Conservation (phyloP, 1,284 basidiomycete genomes). For the Leccinum fallax region DNA sequence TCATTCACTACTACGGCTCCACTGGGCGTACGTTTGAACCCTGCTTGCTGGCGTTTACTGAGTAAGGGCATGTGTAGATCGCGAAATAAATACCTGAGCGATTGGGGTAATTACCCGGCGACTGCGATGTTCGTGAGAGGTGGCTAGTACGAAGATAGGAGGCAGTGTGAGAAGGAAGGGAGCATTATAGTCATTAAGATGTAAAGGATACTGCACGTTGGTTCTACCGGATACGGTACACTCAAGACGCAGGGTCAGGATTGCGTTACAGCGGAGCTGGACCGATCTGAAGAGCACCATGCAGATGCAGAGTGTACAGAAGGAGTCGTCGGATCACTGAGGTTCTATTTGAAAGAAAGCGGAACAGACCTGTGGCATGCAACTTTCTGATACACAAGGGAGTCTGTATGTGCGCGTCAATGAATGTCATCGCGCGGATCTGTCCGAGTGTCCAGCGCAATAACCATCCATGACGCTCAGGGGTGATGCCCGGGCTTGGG, state of each 20-base stretch:
- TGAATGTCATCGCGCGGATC: conserved; percentile 29
- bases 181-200: conserved; percentile 15
- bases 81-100: conserved; percentile 41
- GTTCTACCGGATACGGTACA: conserved; percentile 32
- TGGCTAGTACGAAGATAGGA: conserved; percentile 48
- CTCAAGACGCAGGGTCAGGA: conserved; percentile 36
- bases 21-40: conserved; percentile 26
- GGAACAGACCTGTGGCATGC: conserved; percentile 34
- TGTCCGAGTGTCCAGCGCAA: conserved; percentile 30
- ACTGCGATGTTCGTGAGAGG: conserved; percentile 42
- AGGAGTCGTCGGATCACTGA: conserved; percentile 8
- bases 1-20: conserved; percentile 12
- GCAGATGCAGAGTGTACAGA: conserved; percentile 45
- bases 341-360: conserved; percentile 21
- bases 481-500: conserved; percentile 21
- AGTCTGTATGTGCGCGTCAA: conserved; percentile 32
- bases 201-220: conserved; percentile 39
- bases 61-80: conserved; percentile 12
- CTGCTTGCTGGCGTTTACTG: conserved; percentile 18
- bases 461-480: conserved; percentile 29
- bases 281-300: conserved; percentile 43
- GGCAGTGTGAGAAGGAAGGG: conserved; percentile 28
- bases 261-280: conserved; percentile 36
- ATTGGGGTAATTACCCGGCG: conserved; percentile 43
- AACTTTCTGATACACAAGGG: conserved; percentile 38